These are phyloP conservation scores for Abrus precatorius DNA, from an alignment of 306 rosid species.

Conservation along the genomic window DNA sequence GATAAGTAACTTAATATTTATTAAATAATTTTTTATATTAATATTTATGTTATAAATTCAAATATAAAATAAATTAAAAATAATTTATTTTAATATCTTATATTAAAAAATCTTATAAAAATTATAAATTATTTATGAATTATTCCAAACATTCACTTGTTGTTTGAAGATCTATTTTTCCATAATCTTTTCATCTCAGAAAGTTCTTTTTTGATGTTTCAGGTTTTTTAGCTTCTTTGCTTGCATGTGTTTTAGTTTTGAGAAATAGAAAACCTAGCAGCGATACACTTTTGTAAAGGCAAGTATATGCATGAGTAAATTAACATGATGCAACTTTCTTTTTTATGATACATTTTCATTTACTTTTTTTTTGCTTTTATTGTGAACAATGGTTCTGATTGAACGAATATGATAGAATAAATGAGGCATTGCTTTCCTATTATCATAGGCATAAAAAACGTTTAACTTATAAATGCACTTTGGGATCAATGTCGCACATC, in stretches of 20 bases:
- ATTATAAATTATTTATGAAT: neutral
- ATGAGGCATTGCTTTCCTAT: neutral
- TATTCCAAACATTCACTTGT: neutral
- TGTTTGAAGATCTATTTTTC: neutral
- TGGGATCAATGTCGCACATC: neutral
- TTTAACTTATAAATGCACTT: neutral
- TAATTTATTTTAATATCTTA: too few relatives aligned
- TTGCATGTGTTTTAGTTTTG: neutral
- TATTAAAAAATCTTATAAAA: neutral
- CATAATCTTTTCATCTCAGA: neutral
- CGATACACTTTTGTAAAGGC: neutral
- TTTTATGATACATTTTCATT: neutral
- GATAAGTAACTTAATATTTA: too few relatives aligned
- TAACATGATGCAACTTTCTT: neutral
- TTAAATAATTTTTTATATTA: too few relatives aligned
- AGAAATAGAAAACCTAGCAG: neutral
- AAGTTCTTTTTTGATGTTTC: neutral
- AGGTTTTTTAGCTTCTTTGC: too few relatives aligned
- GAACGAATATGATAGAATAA: slow-evolving; percentile 18
- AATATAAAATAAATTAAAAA: too few relatives aligned
- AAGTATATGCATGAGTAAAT: neutral
- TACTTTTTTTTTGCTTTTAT: neutral
- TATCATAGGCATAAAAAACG: neutral
- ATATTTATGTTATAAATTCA: too few relatives aligned
- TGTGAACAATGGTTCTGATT: neutral